Base-by-base conservation (phyloP, 1,139 yeast species). In the Protomyces macrosporus region DNA sequence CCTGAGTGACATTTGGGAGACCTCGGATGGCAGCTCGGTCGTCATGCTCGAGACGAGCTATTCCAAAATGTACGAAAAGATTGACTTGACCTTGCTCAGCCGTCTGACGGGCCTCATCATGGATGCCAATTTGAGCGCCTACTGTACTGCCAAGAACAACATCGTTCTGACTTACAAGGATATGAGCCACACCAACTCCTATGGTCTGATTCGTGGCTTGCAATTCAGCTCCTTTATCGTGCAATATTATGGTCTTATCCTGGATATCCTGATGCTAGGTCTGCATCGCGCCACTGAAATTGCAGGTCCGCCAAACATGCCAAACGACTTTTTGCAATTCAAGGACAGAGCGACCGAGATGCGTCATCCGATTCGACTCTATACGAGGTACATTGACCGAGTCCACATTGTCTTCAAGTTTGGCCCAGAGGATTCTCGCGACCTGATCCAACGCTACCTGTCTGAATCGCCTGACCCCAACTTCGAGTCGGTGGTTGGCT, bases 81-180 rank as follows among this genome's bases (percentile, higher is more conserved):
- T 90, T 53, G 98, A 95, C 71, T 83, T 93, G 66, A 90, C 98
- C 0, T 77, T 95, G 63, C 78, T 95, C 66, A 93, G 93, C 72
- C 81, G 97, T 66, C 77, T 93, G 54, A 76, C 95, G 62, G 78
- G 97, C 61, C 79, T 95, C 65, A 81, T 93, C 52, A 84, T 91
- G 70, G 98, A 95, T 72, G 88, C 96, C 0, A 88, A 88, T 69
- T 83, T 95, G 71, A 98, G 98, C 3, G 98, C 93, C 73, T 95
- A 95, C 73, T 87, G 93, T 32, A 90, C 97, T 0, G 87, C 98
- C 0, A 91, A 91, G 73, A 90, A 90, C 75, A 95, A 93, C 70
- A 84, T 91, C 33, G 82, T 84, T 45, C 72, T 95, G 42, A 81
- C 93, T 1, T 95, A 86, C 74, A 95, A 95, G 73, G 99, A 95